Base-by-base conservation (phyloP, 192 early-diverging fungal species). In the Podochytrium sp. region DNA sequence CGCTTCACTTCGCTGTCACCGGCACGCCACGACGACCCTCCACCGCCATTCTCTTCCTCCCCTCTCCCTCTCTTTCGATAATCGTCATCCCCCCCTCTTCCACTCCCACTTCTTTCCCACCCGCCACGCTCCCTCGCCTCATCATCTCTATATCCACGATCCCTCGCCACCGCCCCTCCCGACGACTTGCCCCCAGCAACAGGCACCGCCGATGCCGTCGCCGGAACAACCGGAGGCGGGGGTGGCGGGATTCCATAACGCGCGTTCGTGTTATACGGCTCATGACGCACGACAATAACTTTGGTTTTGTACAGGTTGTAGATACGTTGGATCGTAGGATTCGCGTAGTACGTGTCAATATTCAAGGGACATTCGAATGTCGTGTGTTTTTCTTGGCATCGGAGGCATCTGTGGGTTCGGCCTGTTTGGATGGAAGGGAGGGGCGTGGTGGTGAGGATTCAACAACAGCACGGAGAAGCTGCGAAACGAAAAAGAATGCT, bases 301-400 rank as follows among this genome's bases (percentile, higher is more conserved):
- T 71, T 71, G 38, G 56, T 29, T 29, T 60, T 57, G 52, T 59
- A 71, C n/a, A 59, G 56, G 16, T 39, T 4, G 41, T 59, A 71
- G 29, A 71, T 71, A 20, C 69, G 69, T 7, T 3, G 16, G 25
- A 71, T 71, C 7, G 69, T 59, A 30, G 69, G 69, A 43, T 71
- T 71, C 30, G 33, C 18, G 25, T 7, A 14, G 40, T 59, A 71
- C 5, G 37, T 42, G 5, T 59, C 53, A 10, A 71, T 57, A 41
- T 71, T 71, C 2, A 25, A 57, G 5, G 69, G 69, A n/a, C 69
- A 71, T 71, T 71, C 69, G 34, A 71, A 71, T 32, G 69, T 71
- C 14, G 69, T 71, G 20, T 71, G 69, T 27, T 71, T 71, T 57
- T 71, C 69, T 40, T 57, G 41, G 56, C 69, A 71, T 20, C 69